phyloP scores from a whole-genome alignment of 805 yeast species.

The Tetrapisispora pingtungensis region DNA sequence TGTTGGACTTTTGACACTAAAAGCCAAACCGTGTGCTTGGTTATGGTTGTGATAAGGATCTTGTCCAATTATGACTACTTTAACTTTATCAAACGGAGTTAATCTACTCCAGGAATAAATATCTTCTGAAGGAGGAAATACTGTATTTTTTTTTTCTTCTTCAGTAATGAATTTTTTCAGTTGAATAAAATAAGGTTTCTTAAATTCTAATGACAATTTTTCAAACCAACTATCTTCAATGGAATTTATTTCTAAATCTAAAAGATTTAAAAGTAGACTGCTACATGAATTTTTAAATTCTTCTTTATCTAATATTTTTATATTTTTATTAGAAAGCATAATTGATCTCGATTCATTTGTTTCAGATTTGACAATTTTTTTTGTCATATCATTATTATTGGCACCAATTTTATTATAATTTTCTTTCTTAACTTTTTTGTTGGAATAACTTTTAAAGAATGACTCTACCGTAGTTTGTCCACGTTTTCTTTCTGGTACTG shows the following conservation, averaged over 20 bases:
- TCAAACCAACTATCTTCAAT: constrained; percentile 75
- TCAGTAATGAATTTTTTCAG: constrained; percentile 53
- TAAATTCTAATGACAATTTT: constrained; percentile 56
- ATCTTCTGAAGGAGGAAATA: constrained; percentile 71
- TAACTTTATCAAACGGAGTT: constrained; percentile 66
- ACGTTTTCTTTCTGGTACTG: not conserved
- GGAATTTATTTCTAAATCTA: constrained; percentile 57
- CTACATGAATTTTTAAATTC: constrained; percentile 9
- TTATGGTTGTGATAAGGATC: constrained; percentile 90
- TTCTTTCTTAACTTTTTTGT: not conserved
- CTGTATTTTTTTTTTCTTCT: constrained; percentile 37
- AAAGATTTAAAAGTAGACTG: constrained; percentile 26
- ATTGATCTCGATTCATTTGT: not conserved
- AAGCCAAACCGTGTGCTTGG: constrained; percentile 96
- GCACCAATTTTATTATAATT: too few relatives aligned
- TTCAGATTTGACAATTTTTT: not conserved
- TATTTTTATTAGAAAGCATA: not conserved
- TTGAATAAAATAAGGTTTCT: constrained; percentile 73
- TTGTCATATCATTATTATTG: not conserved
- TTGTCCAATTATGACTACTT: constrained; percentile 82
- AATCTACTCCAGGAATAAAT: constrained; percentile 87
- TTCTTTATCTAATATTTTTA: not conserved
- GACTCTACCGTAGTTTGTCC: not conserved
- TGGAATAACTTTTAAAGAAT: not conserved
- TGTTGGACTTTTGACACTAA: constrained; percentile 78